Percentiles rank a stretch among this genome's conserved stretches.
Evolutionary conservation across 179 eudicot genomes (phyloP).

Genomic region (Drosera spatulata): DNA sequence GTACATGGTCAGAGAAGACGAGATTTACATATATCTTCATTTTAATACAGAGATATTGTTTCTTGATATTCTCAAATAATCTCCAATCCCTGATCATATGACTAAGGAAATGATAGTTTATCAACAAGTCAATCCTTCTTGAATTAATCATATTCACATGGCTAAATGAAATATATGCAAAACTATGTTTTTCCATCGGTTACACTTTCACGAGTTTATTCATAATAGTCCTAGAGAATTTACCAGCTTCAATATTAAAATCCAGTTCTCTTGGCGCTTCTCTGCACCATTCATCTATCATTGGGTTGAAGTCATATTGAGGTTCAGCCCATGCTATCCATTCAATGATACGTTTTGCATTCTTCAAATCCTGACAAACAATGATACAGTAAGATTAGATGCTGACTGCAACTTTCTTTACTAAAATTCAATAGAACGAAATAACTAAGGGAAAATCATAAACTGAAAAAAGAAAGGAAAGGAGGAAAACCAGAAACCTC

Average conservation of each 20-base stretch:
- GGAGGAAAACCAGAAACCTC: constrained; percentile 38
- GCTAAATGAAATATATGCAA: not conserved
- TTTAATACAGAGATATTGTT: no score
- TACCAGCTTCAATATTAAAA: constrained; percentile 97
- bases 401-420: constrained; percentile 5
- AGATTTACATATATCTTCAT: not conserved
- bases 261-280: constrained; percentile 97
- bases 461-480: not conserved
- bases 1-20: not conserved
- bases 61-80: no score
- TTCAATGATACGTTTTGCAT: constrained; percentile 85
- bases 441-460: no score
- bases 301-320: constrained; percentile 85
- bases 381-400: constrained; percentile 9
- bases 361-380: constrained; percentile 79
- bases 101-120: no score
- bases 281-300: constrained; percentile 99
- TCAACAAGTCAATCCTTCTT: no score
- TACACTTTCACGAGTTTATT: not conserved
- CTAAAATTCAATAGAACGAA: not conserved
- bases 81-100: no score
- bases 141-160: no score
- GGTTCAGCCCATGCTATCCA: constrained; percentile 99
- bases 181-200: not conserved
- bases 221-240: constrained; percentile 2